phyloP scores from a whole-genome alignment of 495 filamentous ascomycete species.

The Barbatosphaeria neglecta region DNA sequence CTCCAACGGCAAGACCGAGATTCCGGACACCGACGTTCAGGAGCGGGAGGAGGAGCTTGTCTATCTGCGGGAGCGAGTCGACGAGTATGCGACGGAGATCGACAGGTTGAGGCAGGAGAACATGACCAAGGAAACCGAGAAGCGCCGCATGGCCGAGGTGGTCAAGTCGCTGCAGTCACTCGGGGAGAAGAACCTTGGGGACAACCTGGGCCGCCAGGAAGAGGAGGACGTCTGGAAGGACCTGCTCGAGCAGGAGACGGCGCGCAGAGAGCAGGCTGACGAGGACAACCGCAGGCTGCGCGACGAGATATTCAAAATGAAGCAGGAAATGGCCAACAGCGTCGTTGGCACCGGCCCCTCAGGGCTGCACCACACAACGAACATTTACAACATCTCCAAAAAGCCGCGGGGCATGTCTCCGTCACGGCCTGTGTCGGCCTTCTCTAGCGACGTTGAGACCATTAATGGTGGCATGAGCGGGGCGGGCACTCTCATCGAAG shows the following conservation, averaged over 20 bases:
- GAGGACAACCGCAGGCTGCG: constrained; percentile 75
- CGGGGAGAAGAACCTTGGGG: constrained; percentile 41
- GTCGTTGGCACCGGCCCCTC: constrained; percentile 3
- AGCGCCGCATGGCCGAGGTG: constrained; percentile 67
- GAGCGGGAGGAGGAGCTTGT: constrained; percentile 76
- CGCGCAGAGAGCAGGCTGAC: constrained; percentile 79
- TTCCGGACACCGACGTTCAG: constrained; percentile 47
- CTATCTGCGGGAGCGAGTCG: constrained; percentile 70
- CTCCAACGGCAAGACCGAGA: constrained; percentile 36
- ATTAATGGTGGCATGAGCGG: constrained; percentile 44
- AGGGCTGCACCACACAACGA: constrained; percentile 42
- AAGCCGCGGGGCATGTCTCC: constrained; percentile 47
- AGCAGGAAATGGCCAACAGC: constrained; percentile 41
- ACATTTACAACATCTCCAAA: constrained; percentile 51
- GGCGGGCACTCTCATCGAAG: constrained; percentile 56
- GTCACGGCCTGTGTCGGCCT: constrained; percentile 52
- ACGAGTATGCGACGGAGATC: constrained; percentile 71
- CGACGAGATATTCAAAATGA: constrained; percentile 70
- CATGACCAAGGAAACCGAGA: constrained; percentile 65
- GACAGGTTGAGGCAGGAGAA: constrained; percentile 69
- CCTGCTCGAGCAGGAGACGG: constrained; percentile 84
- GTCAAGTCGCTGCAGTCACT: constrained; percentile 60
- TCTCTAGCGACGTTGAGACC: constrained; percentile 43
- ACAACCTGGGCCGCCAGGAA: constrained; percentile 65
- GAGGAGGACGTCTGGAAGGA: constrained; percentile 92